Percentiles rank a stretch among this genome's conserved stretches.
Evolutionary conservation across 2,329 filamentous ascomycete species (phyloP).

Genomic region (Elsinoe ampelina): DNA sequence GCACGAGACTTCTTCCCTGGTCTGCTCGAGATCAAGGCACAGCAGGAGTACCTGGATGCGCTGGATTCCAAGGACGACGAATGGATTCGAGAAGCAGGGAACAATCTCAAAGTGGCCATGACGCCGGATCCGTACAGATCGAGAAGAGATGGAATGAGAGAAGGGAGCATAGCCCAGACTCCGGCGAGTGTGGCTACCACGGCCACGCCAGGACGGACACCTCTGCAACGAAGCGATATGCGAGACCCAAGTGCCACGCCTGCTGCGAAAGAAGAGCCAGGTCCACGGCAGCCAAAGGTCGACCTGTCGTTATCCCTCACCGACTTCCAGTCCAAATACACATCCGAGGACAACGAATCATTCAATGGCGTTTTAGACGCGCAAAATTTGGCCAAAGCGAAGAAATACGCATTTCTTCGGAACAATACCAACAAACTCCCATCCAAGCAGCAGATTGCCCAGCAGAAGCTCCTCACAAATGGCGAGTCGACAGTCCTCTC

Average conservation of each 20-base stretch:
- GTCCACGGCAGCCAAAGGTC: constrained; percentile 40
- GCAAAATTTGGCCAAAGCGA: constrained; percentile 73
- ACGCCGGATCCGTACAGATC: constrained; percentile 53
- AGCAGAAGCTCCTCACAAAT: constrained; percentile 47
- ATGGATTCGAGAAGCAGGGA: constrained; percentile 78
- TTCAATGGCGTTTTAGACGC: constrained; percentile 88
- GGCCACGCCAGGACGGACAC: constrained; percentile 55
- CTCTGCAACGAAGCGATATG: constrained; percentile 27
- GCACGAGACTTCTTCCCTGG: constrained; percentile 95
- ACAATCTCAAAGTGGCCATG: constrained; percentile 59
- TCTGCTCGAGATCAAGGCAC: constrained; percentile 71
- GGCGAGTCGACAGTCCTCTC: constrained; percentile 26
- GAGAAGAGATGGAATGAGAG: constrained; percentile 31
- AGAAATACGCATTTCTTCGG: constrained; percentile 74
- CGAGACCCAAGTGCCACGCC: constrained; percentile 38
- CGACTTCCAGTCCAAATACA: constrained; percentile 86
- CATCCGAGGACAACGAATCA: constrained; percentile 94
- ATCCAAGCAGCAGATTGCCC: constrained; percentile 50
- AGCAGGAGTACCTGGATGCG: constrained; percentile 87
- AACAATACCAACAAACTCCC: constrained; percentile 80
- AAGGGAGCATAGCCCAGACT: constrained; percentile 42
- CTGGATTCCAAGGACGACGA: constrained; percentile 72
- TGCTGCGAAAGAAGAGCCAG: constrained; percentile 28
- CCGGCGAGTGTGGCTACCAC: constrained; percentile 37
- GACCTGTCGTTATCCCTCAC: constrained; percentile 73